A percentile compares a stretch with the other conserved stretches of the same genome.
Evolutionary conservation across 805 yeast species (phyloP).

Genomic region (Candida stauntonica): DNA sequence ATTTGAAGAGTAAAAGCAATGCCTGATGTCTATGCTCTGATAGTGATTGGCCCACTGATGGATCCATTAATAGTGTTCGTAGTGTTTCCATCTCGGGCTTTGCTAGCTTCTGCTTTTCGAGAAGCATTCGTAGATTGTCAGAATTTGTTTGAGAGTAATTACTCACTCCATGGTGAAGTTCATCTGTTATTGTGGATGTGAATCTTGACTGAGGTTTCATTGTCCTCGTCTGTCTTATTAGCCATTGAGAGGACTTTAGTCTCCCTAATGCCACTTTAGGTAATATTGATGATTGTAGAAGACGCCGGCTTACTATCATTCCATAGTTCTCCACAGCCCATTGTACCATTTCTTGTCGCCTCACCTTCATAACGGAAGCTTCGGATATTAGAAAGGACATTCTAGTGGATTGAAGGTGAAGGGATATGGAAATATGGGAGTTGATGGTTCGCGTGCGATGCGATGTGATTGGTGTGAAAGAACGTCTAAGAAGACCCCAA

Average conservation of each 20-base stretch:
- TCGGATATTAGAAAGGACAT: conserved; percentile 4
- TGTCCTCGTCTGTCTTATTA: neutral
- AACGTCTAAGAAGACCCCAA: no score
- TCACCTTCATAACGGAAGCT: conserved; percentile 1
- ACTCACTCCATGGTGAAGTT: neutral
- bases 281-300: conserved; percentile 3
- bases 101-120: neutral
- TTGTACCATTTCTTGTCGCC: conserved; percentile 9
- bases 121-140: no score
- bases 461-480: no score
- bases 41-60: no score
- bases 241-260: neutral
- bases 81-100: no score
- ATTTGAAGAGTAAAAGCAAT: conserved; percentile 7
- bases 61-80: no score
- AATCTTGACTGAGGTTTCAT: conserved; percentile 2
- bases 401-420: no score
- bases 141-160: no score
- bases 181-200: conserved; percentile 1
- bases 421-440: no score
- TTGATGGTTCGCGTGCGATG: no score
- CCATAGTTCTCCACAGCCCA: conserved; percentile 8
- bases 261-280: conserved; percentile 1
- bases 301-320: conserved; percentile 2
- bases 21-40: conserved; percentile 5